Conservation (phyloP, 75 land plant genomes). For the Pinus tabuliformis region DNA sequence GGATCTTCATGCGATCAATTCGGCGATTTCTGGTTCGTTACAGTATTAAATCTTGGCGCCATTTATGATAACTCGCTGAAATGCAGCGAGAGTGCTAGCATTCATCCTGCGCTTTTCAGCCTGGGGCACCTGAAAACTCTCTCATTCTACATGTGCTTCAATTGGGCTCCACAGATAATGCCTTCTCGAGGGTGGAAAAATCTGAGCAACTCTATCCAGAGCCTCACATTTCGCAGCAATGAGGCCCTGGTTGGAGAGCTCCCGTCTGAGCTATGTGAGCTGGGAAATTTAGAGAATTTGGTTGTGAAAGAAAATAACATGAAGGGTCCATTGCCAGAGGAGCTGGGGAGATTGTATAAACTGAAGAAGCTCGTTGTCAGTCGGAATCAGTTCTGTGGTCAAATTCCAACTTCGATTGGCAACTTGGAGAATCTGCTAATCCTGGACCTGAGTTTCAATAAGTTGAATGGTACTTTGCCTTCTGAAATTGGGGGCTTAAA, state of each 20-base stretch:
- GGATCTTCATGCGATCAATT: slow-evolving; percentile 42
- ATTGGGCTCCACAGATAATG: slow-evolving; percentile 17
- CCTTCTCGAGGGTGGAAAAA: slow-evolving; percentile 27
- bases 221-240: slow-evolving; percentile 44
- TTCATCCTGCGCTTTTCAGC: slow-evolving; percentile 31
- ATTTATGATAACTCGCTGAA: slow-evolving; percentile 35
- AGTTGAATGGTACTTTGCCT: not conserved
- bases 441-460: slow-evolving; percentile 2
- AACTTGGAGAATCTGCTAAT: slow-evolving; percentile 8
- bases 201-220: slow-evolving; percentile 21
- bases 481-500: not conserved
- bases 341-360: slow-evolving; percentile 3
- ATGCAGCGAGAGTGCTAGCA: slow-evolving; percentile 25
- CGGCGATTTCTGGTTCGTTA: slow-evolving; percentile 46
- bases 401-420: slow-evolving; percentile 6
- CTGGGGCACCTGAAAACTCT: slow-evolving; percentile 41
- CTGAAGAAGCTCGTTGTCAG: slow-evolving; percentile 5
- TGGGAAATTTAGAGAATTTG: not conserved
- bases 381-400: slow-evolving; percentile 10
- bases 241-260: not conserved
- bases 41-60: slow-evolving; percentile 27
- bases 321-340: slow-evolving; percentile 17
- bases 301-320: slow-evolving; percentile 17
- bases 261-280: slow-evolving; percentile 3
- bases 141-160: slow-evolving; percentile 53